Conservation (phyloP, 2,329 filamentous ascomycete species). For the Xylariaceae sp. region DNA sequence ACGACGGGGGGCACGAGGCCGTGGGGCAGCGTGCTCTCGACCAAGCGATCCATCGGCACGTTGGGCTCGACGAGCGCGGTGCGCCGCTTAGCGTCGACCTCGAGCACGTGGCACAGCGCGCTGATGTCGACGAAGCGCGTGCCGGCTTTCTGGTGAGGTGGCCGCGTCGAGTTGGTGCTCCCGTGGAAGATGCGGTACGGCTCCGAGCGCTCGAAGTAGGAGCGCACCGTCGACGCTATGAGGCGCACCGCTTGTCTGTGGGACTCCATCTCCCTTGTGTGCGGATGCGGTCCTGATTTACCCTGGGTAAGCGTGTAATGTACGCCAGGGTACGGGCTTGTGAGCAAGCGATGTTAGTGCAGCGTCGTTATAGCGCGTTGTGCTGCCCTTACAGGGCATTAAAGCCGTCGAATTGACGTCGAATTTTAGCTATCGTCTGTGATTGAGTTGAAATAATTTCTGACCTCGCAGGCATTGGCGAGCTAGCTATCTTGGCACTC, state of each 20-base stretch:
- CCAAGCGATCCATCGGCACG: conserved; percentile 72
- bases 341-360: background rate
- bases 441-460: background rate
- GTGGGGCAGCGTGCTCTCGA: conserved; percentile 65
- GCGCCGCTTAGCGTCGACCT: conserved; percentile 56
- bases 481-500: background rate
- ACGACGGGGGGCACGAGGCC: conserved; percentile 71
- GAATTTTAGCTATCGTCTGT: background rate
- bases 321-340: background rate
- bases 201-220: conserved; percentile 50
- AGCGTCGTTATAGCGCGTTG: background rate
- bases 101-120: conserved; percentile 63
- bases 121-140: conserved; percentile 65
- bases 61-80: conserved; percentile 75
- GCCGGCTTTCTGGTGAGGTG: conserved; percentile 45
- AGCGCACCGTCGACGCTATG: conserved; percentile 51
- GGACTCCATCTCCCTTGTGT: conserved; percentile 47
- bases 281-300: background rate
- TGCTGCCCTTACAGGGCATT: background rate
- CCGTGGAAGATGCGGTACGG: conserved; percentile 79
- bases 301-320: background rate
- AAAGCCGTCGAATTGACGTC: background rate
- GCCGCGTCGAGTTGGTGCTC: conserved; percentile 73
- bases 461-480: no score
- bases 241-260: conserved; percentile 52